Evolutionary conservation across 2,329 filamentous ascomycete species (phyloP).

Genomic region (Xylariomycetidae sp.): DNA sequence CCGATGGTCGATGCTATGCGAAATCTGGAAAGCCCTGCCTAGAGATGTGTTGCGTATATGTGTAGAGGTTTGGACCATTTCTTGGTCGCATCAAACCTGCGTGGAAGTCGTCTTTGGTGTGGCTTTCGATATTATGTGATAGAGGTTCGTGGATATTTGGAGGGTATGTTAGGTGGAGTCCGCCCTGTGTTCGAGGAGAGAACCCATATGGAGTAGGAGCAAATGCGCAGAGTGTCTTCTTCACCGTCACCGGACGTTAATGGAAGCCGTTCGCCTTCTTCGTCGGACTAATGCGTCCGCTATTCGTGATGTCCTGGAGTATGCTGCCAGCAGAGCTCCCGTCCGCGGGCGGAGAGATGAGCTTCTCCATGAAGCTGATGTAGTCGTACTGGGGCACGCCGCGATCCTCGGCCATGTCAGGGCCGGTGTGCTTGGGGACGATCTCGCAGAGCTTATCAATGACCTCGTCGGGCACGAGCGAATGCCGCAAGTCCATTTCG

Average conservation of each 20-base stretch:
- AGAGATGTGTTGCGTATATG: too few species aligned
- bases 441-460: constrained; percentile 87
- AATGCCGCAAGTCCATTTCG: constrained; percentile 92
- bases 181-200: too few species aligned
- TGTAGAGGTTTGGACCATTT: too few species aligned
- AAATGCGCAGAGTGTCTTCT: not conserved
- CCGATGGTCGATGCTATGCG: too few species aligned
- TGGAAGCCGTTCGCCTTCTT: constrained; percentile 22
- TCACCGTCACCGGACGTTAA: too few species aligned
- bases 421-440: constrained; percentile 80
- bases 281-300: constrained; percentile 24
- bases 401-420: constrained; percentile 80
- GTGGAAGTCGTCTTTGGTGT: too few species aligned
- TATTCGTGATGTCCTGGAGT: constrained; percentile 24
- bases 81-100: too few species aligned
- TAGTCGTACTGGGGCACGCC: constrained; percentile 90
- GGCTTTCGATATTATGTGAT: too few species aligned
- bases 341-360: constrained; percentile 44
- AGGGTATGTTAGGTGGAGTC: too few species aligned
- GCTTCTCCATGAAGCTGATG: constrained; percentile 91
- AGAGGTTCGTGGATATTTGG: too few species aligned
- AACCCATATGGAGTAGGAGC: too few species aligned
- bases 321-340: constrained; percentile 17
- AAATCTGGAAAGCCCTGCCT: too few species aligned
- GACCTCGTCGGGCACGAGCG: constrained; percentile 91